Evolutionary conservation across 345 rosid genomes (phyloP), one percentile per base, ranked within the genome.

Genomic region (Hevea brasiliensis): DNA sequence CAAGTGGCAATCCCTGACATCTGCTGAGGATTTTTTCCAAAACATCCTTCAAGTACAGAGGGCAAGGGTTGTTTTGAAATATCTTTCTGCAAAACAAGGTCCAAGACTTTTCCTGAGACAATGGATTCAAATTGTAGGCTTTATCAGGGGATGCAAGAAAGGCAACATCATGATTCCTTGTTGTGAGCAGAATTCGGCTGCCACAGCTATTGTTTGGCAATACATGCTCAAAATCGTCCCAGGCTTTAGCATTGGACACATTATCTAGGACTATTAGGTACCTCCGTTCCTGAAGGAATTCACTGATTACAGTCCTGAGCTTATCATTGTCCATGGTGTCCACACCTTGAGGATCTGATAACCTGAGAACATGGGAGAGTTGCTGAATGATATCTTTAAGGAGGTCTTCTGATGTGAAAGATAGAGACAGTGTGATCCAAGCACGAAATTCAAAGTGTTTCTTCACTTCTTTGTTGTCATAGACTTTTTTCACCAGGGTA

Each of bases 401-500:
- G 12, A 70, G 42, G 29, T 70, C 65, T 27, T 42, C 73, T 18
- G 17, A 21, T 13, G 21, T 42, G 50, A 58, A 41, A 35, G 53
- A 70, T 42, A 57, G 65, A 41, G 73, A 56, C 21, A 70, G 40
- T 15, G 73, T 70, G 64, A 70, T 58, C 73, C 73, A 70, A 3
- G 55, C 73, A 26, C 41, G 50, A 23, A 70, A 58, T 10, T 70
- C 35, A 35, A 56, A 70, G 6, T 17, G 55, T 44, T 56, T 58
- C 37, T 70, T 41, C 54, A 70, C 73, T 29, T 53, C 72, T 35
- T 60, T 17, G 41, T 68, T 68, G 26, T 68, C 17, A 45, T 68
- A 75, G 11, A 61, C 72, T 17, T 50, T 67, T 65, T 13, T 60
- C 54, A 61, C 73, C 68, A 75, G 61, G 45, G 78, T 68, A 21